These are phyloP conservation scores for Kalmusia sp. DNA, from an alignment of 2,329 filamentous ascomycete species.

Conservation along the genomic window DNA sequence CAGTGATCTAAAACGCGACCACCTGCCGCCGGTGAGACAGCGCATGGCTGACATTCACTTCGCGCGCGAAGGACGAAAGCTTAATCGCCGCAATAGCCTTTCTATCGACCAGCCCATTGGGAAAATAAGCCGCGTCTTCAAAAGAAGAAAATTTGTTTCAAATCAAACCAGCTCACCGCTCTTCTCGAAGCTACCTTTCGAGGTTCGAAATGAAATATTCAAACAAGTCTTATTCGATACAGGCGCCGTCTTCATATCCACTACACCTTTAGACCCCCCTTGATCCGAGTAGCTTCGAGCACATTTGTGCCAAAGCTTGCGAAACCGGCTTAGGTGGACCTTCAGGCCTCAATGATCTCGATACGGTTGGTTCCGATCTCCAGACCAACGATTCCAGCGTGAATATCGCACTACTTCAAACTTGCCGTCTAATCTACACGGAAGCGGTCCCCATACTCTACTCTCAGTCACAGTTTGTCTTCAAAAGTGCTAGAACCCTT, in stretches of 20 bases:
- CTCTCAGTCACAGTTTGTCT: background rate
- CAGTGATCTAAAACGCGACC: background rate
- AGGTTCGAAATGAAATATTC: background rate
- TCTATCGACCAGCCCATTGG: background rate
- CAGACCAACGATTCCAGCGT: background rate
- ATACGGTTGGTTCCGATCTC: background rate
- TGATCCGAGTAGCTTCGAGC: background rate
- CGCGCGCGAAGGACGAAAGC: background rate
- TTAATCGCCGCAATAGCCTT: slow-evolving; percentile 1
- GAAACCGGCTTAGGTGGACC: background rate
- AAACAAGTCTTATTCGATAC: background rate
- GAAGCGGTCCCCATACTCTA: background rate
- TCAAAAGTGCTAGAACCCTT: background rate
- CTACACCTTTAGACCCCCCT: background rate
- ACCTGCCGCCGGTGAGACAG: background rate
- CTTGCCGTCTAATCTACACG: background rate
- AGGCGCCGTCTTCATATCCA: background rate
- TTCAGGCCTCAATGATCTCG: background rate
- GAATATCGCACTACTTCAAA: background rate
- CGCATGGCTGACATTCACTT: slow-evolving; percentile 3
- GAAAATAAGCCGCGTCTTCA: background rate
- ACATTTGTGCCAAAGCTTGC: background rate
- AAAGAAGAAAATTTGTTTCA: background rate
- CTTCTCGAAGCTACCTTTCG: slow-evolving; percentile 1
- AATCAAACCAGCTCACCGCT: background rate